Evolutionary conservation across 2,329 filamentous ascomycete species (phyloP), one percentile per base, ranked within the genome.

Genomic region (Diaporthe humulicola): DNA sequence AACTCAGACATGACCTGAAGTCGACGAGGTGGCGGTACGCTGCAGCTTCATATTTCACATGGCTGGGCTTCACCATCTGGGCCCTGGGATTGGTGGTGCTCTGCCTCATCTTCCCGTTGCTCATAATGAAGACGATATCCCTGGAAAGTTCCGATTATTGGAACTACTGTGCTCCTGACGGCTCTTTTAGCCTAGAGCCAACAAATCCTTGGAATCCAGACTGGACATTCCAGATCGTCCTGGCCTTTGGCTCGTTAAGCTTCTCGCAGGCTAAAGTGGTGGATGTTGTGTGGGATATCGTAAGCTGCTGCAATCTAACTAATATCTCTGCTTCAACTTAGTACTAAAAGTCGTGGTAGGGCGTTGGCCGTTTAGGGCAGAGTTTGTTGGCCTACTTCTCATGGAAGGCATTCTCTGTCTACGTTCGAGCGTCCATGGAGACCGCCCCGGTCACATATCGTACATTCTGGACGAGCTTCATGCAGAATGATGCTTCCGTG

Each of bases 351-450:
- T 42, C 2, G 22, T 28, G 22, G 4, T 57, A 83, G 81, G 73
- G 79, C 2, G 72, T 83, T 22, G 81, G 81, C 2, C 78, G 81
- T 5, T 70, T 75, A 17, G 81, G 79, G 0, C 81, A 83, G 67
- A 70, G 76, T 3, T 50, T 80, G 2, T 70, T 83, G 36, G 80
- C 78, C 1, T 78, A 76, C 33, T 50, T 79, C 22, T 80, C 80
- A 1, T 83, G 81, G 81, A 76, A 52, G 4, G 74, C 73, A 7
- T 81, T 82, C 61, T 76, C 80, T 19, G 73, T 78, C 17, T 81
- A 81, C 30, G 71, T 80, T 2, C 76, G 78, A 10, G 73, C 77
- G 2, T 80, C 79, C 0, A 82, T 82, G 76, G 74, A 77, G 48
- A 71, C 73, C 2, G 45, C 61, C 0, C 79, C 80, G 1, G 71